These are phyloP conservation scores for Kwoniella pini DNA, from an alignment of 768 basidiomycete genomes.

Conservation along the genomic window DNA sequence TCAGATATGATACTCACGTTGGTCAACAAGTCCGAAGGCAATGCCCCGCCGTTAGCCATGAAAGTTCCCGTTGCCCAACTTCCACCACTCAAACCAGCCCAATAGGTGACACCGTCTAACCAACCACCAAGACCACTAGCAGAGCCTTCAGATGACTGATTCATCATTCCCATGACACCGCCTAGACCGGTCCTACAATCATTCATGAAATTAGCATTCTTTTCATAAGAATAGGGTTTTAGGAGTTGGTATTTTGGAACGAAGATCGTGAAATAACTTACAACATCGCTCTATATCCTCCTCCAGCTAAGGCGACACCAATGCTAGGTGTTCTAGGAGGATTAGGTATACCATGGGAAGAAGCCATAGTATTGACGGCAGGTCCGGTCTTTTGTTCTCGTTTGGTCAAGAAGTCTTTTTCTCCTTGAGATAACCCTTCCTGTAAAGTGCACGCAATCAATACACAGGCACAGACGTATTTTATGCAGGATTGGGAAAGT, in stretches of 20 bases:
- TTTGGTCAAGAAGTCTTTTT: conserved; percentile 32
- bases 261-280: conserved; percentile 54
- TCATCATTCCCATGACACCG: conserved; percentile 58
- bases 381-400: conserved; percentile 26
- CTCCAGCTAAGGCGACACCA: conserved; percentile 66
- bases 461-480: neutral
- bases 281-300: conserved; percentile 70
- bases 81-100: conserved; percentile 61
- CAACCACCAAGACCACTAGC: conserved; percentile 66
- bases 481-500: too few relatives aligned
- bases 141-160: conserved; percentile 62
- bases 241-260: neutral
- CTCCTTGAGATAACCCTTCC: conserved; percentile 28
- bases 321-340: conserved; percentile 44
- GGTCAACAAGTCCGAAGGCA: conserved; percentile 43
- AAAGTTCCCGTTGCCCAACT: conserved; percentile 59
- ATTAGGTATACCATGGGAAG: conserved; percentile 27
- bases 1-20: conserved; percentile 48
- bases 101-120: conserved; percentile 70
- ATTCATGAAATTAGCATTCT: too few relatives aligned
- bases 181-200: conserved; percentile 29
- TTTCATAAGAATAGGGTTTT: too few relatives aligned
- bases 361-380: conserved; percentile 32
- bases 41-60: conserved; percentile 46
- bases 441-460: neutral